phyloP scores from a whole-genome alignment of 2,329 filamentous ascomycete genomes.

The Aspergillus candidus region DNA sequence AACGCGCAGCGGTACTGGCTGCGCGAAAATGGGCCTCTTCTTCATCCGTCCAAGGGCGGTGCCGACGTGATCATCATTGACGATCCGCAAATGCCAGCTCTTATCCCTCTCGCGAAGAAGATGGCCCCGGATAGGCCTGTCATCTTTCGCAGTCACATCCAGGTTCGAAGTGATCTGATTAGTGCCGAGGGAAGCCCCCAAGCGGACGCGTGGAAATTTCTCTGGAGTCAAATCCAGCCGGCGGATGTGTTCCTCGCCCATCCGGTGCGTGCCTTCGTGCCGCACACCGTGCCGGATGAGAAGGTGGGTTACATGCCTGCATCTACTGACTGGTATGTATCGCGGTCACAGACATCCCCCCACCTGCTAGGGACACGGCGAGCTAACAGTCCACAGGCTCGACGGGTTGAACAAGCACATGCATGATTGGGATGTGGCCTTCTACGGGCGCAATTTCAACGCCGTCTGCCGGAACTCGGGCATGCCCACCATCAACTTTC shows the following conservation, averaged over 20 bases:
- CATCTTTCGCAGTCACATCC: constrained; percentile 76
- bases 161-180: constrained; percentile 69
- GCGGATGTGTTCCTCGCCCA: constrained; percentile 79
- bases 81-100: constrained; percentile 75
- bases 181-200: constrained; percentile 59
- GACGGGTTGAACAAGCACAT: constrained; percentile 75
- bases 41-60: constrained; percentile 59
- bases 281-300: constrained; percentile 57
- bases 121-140: constrained; percentile 66
- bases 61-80: constrained; percentile 74
- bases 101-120: constrained; percentile 69
- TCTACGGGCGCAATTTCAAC: constrained; percentile 71
- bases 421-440: constrained; percentile 62
- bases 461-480: constrained; percentile 54
- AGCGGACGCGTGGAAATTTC: constrained; percentile 65
- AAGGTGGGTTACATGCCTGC: constrained; percentile 72
- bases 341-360: not conserved
- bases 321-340: constrained; percentile 65
- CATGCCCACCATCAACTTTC: constrained; percentile 35
- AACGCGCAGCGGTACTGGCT: constrained; percentile 74
- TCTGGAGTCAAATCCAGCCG: constrained; percentile 65
- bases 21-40: constrained; percentile 60
- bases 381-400: constrained; percentile 43
- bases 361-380: not conserved
- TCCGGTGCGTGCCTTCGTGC: constrained; percentile 70